Evolutionary conservation across 768 basidiomycete genomes (phyloP).

Genomic region (Suillus ampliporus): DNA sequence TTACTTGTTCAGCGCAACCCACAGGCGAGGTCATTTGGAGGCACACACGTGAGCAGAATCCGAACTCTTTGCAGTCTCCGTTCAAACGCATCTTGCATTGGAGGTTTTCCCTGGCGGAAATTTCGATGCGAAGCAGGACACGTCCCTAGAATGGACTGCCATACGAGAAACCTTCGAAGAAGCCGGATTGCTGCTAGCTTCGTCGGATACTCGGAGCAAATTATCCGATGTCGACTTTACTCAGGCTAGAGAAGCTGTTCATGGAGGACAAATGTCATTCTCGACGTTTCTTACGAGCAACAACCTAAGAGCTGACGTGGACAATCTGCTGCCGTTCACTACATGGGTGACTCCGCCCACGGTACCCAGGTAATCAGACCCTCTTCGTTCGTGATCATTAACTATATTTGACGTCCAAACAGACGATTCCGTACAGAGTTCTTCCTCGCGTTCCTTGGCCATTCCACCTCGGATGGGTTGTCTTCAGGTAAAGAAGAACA

Average conservation of each 20-base stretch:
- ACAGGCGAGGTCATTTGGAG: constrained; percentile 64
- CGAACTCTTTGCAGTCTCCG: not conserved
- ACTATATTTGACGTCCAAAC: constrained; percentile 12
- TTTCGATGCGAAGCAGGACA: constrained; percentile 63
- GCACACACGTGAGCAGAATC: constrained; percentile 59
- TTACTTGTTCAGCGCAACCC: constrained; percentile 75
- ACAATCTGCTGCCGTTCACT: constrained; percentile 68
- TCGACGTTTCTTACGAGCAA: constrained; percentile 55
- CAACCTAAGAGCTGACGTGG: constrained; percentile 48
- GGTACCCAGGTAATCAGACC: constrained; percentile 48
- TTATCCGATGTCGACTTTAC: constrained; percentile 49
- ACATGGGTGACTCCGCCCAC: constrained; percentile 75
- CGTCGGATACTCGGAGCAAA: constrained; percentile 29
- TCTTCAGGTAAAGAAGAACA: constrained; percentile 60
- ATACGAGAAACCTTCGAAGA: constrained; percentile 83
- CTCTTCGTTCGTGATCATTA: not conserved
- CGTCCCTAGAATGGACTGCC: constrained; percentile 61
- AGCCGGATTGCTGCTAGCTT: constrained; percentile 67
- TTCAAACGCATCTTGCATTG: constrained; percentile 11
- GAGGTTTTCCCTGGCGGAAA: constrained; percentile 85
- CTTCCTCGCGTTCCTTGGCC: constrained; percentile 65
- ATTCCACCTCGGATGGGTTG: constrained; percentile 49
- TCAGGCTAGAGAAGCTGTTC: constrained; percentile 59
- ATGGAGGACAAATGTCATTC: constrained; percentile 57
- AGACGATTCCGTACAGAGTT: constrained; percentile 79